Base-by-base conservation (phyloP, 2,329 filamentous ascomycete genomes). In the Colletotrichum zoysiae region DNA sequence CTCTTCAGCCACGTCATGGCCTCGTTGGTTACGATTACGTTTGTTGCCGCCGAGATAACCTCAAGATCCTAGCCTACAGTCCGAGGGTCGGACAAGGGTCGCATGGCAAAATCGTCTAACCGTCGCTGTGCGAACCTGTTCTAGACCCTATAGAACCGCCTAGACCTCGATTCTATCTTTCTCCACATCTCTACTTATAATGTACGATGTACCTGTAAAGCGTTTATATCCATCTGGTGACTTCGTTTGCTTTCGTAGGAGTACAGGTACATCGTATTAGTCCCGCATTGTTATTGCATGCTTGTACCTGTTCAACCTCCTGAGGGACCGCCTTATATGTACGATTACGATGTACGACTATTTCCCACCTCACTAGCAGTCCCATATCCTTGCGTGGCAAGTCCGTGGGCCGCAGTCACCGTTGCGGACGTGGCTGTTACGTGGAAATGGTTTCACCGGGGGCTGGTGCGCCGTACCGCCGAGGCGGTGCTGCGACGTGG, bases 1-100 rank as follows among this genome's bases (percentile, higher is more conserved):
- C n/a, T 55, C 38, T 12, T 14, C 9, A 26, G 50, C 63, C 67
- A 53, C 63, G 30, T 56, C 50, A 62, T 33, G 16, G 12, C 26
- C 20, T 11, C 11, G 30, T 42, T 50, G 57, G 48, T 48, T 16
- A 56, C 20, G 42, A 18, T 30, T 30, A 30, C 30, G 30, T 18
- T 67, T 16, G 12, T 26, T 44, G 50, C 12, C 18, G 33, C 56
- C 18, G 23, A 65, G 8, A 20, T 67, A 30, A 61, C 5, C 23
- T 55, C 48, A 16, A 30, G 16, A 44, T 33, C 23, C 18, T 12
- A 30, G 20, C 30, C 42, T 20, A 50, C 11, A 20, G 11, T 18
- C 50, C 50, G 46, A 9, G 30, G 30, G 30, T 57, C 51, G 26
- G n/a, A 20, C 16, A 23, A 50, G 42, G 46, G 46, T 48, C 12